Evolutionary conservation across 75 land plant species (phyloP), one percentile per base, ranked within the genome.

Genomic region (Pinus albicaulis): DNA sequence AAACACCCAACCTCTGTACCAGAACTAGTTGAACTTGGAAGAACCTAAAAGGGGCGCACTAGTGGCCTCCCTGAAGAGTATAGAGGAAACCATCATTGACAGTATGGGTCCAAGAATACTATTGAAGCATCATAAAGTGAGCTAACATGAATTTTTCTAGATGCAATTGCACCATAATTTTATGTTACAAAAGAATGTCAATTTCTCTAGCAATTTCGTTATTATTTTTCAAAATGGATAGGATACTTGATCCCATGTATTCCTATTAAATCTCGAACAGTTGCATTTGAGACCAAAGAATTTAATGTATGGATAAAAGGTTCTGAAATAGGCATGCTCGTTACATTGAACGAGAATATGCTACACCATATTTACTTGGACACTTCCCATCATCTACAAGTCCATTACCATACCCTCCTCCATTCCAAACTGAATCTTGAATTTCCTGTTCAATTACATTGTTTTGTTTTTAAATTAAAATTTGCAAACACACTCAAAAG

Each of bases 401-500:
- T 11, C 65, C 2, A 76, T 57, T 12, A 62, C 76, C 58, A 64
- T 65, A 56, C 60, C 60, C 22, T 63, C 74, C 55, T 71, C 63
- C 74, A 41, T 66, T 31, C 31, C 55, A 72, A 74, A 57, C 70
- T 64, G 22, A 24, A 24, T 19, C 55, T 11, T 75, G 57, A 53
- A 66, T 75, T 7, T 24, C 6, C 38, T 71, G 55, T 61, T 72
- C 56, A 5, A 24, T 48, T 3, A 22, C 3, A 12, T 36, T 62
- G 6, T 48, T 44, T 28, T 64, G n/a, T 76, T 22, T 3, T 56
- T 14, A 80, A 76, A 55, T 70, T 81, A 14, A 85, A 31, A 59
- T 79, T 60, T 28, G 58, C 57, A 60, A 85, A 81, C 26, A 78
- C 81, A 75, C 78, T 72, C 56, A 78, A 73, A 83, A 81, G 79